These are phyloP conservation scores for Fragilaria radians DNA, from an alignment of 108 stramenopile genomes.

Conservation along the genomic window DNA sequence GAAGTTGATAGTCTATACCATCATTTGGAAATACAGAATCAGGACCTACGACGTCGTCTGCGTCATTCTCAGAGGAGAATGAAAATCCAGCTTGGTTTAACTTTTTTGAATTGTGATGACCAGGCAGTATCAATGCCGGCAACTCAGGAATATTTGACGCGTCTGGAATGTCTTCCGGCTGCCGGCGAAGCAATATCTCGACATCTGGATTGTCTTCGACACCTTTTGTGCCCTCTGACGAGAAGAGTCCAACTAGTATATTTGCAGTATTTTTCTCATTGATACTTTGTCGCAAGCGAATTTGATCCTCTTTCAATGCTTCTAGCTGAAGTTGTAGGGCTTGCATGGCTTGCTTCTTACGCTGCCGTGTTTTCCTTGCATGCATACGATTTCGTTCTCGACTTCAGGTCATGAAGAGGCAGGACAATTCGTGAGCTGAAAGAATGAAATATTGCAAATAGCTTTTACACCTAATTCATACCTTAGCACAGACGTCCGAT, in stretches of 20 bases:
- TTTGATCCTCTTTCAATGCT: constrained; percentile 60
- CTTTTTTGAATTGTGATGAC: constrained; percentile 56
- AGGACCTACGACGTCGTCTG: background rate
- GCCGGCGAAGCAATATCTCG: constrained; percentile 45
- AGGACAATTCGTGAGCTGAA: no score
- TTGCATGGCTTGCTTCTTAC: constrained; percentile 71
- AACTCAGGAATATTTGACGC: constrained; percentile 66
- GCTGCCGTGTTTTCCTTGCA: constrained; percentile 65
- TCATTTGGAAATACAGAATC: constrained; percentile 47
- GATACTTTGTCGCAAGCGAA: constrained; percentile 71
- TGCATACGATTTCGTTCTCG: constrained; percentile 75
- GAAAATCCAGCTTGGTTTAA: constrained; percentile 23
- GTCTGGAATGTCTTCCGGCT: constrained; percentile 70
- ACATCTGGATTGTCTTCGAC: constrained; percentile 49
- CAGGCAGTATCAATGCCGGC: constrained; percentile 70
- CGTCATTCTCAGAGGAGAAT: background rate
- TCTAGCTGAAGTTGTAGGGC: constrained; percentile 25
- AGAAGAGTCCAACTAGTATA: constrained; percentile 68
- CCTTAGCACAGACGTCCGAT: no score
- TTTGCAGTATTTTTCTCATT: constrained; percentile 86
- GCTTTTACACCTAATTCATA: no score
- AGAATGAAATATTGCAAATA: no score
- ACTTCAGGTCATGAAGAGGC: no score
- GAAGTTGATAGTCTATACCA: constrained; percentile 79
- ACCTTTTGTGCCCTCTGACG: constrained; percentile 6